phyloP scores from a whole-genome alignment of 306 rosid species.

The Amphicarpaea edgeworthii region DNA sequence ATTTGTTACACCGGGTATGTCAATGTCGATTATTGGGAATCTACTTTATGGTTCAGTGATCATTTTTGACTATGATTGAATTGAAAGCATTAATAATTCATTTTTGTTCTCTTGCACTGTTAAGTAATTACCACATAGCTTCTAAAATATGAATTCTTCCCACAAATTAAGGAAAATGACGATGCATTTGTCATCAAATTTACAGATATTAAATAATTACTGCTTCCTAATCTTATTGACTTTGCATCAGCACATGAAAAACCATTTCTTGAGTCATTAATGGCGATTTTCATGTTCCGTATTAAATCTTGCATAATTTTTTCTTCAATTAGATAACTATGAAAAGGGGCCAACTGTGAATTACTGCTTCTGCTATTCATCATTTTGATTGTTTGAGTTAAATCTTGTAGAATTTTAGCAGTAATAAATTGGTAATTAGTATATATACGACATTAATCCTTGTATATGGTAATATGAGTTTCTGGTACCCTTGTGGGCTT shows the following conservation, averaged over 20 bases:
- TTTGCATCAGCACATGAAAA: too few relatives aligned
- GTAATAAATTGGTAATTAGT: too few relatives aligned
- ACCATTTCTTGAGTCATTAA: too few relatives aligned
- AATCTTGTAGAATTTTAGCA: too few relatives aligned
- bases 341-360: background rate
- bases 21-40: background rate
- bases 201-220: background rate
- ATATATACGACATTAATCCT: too few relatives aligned
- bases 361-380: too few relatives aligned
- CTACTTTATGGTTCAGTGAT: background rate
- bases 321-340: background rate
- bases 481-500: too few relatives aligned
- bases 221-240: background rate
- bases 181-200: background rate
- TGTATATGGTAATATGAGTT: too few relatives aligned
- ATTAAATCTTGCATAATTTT: too few relatives aligned
- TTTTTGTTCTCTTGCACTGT: background rate
- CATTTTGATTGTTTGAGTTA: too few relatives aligned
- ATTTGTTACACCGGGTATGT: background rate
- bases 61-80: background rate
- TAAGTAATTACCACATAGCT: background rate
- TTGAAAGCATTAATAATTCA: background rate
- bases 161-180: background rate
- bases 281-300: too few relatives aligned
- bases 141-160: background rate